Evolutionary conservation across 2,329 filamentous ascomycete species (phyloP).

Genomic region (Colletotrichum australisinense): DNA sequence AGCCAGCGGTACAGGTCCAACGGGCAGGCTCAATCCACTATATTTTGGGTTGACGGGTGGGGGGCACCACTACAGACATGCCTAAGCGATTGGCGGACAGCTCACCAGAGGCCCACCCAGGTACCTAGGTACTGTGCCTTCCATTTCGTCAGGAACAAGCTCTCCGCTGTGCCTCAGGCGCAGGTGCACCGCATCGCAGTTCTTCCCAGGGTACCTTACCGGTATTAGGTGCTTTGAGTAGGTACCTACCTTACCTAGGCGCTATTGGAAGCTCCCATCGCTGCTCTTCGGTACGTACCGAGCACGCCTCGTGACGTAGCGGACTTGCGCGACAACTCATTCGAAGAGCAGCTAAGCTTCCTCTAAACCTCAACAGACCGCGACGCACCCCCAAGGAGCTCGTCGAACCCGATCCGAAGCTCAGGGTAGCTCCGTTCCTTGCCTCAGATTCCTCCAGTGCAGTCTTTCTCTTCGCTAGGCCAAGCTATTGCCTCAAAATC

Average conservation of each 20-base stretch:
- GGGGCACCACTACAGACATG: conserved; percentile 18
- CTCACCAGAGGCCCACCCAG: background rate
- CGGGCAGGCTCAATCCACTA: conserved; percentile 13
- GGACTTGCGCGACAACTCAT: conserved; percentile 3
- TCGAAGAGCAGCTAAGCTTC: conserved; percentile 19
- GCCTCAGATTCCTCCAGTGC: background rate
- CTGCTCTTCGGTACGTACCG: conserved; percentile 21
- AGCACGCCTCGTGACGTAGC: conserved; percentile 33
- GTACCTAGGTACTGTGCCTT: background rate
- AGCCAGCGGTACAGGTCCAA: background rate
- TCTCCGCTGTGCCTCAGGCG: conserved; percentile 2
- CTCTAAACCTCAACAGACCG: background rate
- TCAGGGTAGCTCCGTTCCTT: background rate
- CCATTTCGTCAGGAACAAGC: background rate
- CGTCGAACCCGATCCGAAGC: background rate
- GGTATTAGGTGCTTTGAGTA: no score
- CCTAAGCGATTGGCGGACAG: conserved; percentile 22
- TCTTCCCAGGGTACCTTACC: no score
- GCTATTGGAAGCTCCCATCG: background rate
- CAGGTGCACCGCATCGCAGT: background rate
- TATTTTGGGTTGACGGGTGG: conserved; percentile 15
- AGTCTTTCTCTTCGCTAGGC: background rate
- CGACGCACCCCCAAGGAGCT: conserved; percentile 9
- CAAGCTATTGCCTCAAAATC: conserved; percentile 1
- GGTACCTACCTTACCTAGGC: no score